Percentiles rank a stretch among this genome's conserved stretches.
phyloP scores from a whole-genome alignment of 2,329 filamentous ascomycete species.

The Bimuria novae-zelandiae region DNA sequence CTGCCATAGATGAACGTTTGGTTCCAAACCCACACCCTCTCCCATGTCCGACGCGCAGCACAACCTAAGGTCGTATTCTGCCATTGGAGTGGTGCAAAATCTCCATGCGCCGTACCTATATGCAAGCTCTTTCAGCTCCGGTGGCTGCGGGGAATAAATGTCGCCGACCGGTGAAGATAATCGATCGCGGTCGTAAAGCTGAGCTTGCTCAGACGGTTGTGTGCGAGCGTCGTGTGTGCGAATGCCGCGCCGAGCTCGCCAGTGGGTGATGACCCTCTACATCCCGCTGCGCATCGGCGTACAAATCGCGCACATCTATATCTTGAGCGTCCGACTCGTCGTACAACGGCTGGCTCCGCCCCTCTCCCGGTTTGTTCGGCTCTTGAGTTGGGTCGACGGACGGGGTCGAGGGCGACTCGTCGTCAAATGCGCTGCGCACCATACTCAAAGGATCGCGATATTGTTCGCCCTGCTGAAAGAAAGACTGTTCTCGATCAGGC shows the following conservation, averaged over 20 bases:
- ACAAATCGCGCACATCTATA: not conserved
- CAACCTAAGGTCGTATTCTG: not conserved
- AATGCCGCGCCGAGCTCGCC: not conserved
- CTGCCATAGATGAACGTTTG: not conserved
- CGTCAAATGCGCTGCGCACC: constrained; percentile 2
- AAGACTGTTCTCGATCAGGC: not conserved
- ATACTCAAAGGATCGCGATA: constrained; percentile 2
- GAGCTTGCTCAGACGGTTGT: constrained; percentile 3
- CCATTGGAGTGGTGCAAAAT: too few relatives aligned
- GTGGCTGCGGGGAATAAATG: not conserved
- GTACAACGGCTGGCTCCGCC: not conserved
- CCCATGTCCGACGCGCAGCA: not conserved
- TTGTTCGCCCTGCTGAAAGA: constrained; percentile 5
- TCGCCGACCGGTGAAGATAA: not conserved
- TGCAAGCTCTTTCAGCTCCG: too few relatives aligned
- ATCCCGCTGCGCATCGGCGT: constrained; percentile 4
- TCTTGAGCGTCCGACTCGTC: not conserved
- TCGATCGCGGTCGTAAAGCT: not conserved
- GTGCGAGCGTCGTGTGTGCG: not conserved
- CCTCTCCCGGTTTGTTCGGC: not conserved
- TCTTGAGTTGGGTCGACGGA: not conserved
- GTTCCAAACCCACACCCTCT: not conserved
- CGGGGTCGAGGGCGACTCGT: constrained; percentile 12
- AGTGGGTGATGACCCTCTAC: not conserved
- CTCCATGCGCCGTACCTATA: too few relatives aligned